Evolutionary conservation across 2,329 filamentous ascomycete species (phyloP).

Genomic region (Aureobasidium sp.): DNA sequence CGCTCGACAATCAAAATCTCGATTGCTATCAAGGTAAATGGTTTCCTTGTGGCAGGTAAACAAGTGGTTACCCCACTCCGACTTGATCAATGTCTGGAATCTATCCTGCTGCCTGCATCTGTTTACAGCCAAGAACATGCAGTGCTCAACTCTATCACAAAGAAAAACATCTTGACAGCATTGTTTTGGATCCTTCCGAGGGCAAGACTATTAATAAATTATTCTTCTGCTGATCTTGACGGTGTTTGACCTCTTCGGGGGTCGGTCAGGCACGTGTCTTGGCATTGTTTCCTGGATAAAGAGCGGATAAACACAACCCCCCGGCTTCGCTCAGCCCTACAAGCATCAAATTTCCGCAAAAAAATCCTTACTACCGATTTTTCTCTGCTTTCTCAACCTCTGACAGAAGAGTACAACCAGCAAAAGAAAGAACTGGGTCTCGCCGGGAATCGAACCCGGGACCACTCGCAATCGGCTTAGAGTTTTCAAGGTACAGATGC

Average conservation of each 20-base stretch:
- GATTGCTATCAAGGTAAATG: neutral
- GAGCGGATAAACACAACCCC: neutral
- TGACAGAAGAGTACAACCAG: neutral
- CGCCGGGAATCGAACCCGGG: slow-evolving; percentile 15
- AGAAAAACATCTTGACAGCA: neutral
- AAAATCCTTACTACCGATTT: neutral
- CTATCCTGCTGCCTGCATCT: neutral
- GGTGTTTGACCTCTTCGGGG: neutral
- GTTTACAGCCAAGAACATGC: neutral
- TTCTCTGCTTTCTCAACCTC: neutral
- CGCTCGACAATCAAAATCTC: neutral
- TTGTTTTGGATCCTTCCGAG: neutral
- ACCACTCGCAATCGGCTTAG: slow-evolving; percentile 13
- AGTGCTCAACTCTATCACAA: neutral
- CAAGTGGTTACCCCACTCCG: neutral
- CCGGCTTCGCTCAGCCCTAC: neutral
- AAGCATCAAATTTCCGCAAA: neutral
- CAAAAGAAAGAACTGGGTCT: neutral
- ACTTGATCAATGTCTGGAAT: neutral
- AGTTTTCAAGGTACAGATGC: neutral
- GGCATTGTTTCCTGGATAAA: neutral
- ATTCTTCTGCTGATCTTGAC: neutral
- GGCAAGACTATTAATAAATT: neutral
- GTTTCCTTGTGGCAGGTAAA: neutral
- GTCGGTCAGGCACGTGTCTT: neutral